Evolutionary conservation across 2,329 filamentous ascomycete genomes (phyloP).

Genomic region (Erysiphe pulchra): DNA sequence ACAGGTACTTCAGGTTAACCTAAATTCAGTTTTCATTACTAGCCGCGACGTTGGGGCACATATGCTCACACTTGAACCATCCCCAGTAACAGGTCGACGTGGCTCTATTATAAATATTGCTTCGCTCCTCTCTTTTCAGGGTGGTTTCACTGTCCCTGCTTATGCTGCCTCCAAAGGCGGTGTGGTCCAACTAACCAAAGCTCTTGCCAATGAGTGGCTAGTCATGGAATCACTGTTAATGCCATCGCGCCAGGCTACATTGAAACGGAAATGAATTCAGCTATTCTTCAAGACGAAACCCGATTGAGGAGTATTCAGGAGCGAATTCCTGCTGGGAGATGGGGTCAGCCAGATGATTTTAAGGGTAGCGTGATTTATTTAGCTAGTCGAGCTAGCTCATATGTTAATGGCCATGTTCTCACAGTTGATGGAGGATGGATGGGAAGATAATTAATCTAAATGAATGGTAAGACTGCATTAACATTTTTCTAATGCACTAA

Average conservation of each 20-base stretch:
- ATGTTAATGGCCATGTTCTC: conserved; percentile 60
- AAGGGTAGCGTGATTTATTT: conserved; percentile 60
- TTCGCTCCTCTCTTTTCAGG: conserved; percentile 70
- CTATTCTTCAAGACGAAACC: conserved; percentile 45
- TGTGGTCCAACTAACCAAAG: conserved; percentile 39
- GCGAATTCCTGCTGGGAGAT: conserved; percentile 60
- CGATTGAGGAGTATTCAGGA: conserved; percentile 49
- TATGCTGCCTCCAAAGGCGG: conserved; percentile 74
- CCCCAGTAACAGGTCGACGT: conserved; percentile 44
- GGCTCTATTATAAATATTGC: conserved; percentile 69
- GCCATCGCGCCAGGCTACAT: conserved; percentile 79
- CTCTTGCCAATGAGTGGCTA: conserved; percentile 63
- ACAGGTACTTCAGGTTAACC: conserved; percentile 55
- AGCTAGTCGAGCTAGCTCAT: conserved; percentile 49
- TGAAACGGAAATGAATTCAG: conserved; percentile 81
- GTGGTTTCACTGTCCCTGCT: conserved; percentile 66
- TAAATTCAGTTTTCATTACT: conserved; percentile 56
- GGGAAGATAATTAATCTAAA: conserved; percentile 32
- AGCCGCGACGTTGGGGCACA: conserved; percentile 54
- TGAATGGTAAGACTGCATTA: no score
- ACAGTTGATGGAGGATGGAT: conserved; percentile 86
- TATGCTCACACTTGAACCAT: conserved; percentile 36
- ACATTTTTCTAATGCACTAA: no score
- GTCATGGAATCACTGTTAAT: conserved; percentile 61
- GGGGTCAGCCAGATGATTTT: conserved; percentile 69